These are phyloP conservation scores for Colletotrichum musae DNA, from an alignment of 2,329 filamentous ascomycete genomes.

Conservation along the genomic window DNA sequence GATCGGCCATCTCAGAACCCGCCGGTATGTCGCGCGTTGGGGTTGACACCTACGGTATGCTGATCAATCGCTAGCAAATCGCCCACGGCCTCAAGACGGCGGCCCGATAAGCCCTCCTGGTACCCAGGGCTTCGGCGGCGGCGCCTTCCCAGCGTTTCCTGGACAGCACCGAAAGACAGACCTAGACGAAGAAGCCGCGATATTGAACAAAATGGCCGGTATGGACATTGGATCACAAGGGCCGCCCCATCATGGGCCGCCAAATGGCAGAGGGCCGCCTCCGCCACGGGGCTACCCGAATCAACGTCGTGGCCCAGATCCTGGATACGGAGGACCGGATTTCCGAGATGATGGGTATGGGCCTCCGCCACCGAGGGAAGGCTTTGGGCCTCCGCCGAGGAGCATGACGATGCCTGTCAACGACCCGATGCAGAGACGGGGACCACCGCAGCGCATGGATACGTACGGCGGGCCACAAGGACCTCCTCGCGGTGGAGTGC, in stretches of 20 bases:
- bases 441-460: conserved; percentile 56
- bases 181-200: conserved; percentile 56
- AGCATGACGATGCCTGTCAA: conserved; percentile 74
- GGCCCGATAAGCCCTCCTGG: conserved; percentile 49
- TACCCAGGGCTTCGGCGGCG: conserved; percentile 47
- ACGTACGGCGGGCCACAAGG: conserved; percentile 49
- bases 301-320: conserved; percentile 45
- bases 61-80: conserved; percentile 44
- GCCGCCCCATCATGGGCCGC: conserved; percentile 17
- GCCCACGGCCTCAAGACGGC: conserved; percentile 50
- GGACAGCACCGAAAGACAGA: conserved; percentile 57
- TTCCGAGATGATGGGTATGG: conserved; percentile 56
- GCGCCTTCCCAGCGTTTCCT: conserved; percentile 59
- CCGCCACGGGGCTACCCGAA: conserved; percentile 48
- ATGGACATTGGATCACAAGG: conserved; percentile 55
- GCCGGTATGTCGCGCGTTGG: conserved; percentile 50
- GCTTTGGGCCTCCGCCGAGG: conserved; percentile 67
- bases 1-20: conserved; percentile 58
- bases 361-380: conserved; percentile 52
- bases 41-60: conserved; percentile 9
- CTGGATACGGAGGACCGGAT: conserved; percentile 50
- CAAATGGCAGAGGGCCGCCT: conserved; percentile 48
- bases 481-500: conserved; percentile 59
- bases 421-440: conserved; percentile 57
- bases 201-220: conserved; percentile 58